A percentile compares a stretch with the other conserved stretches of the same genome.
These are phyloP conservation scores for Populus euphratica DNA, from an alignment of 345 rosid species.

Conservation along the genomic window DNA sequence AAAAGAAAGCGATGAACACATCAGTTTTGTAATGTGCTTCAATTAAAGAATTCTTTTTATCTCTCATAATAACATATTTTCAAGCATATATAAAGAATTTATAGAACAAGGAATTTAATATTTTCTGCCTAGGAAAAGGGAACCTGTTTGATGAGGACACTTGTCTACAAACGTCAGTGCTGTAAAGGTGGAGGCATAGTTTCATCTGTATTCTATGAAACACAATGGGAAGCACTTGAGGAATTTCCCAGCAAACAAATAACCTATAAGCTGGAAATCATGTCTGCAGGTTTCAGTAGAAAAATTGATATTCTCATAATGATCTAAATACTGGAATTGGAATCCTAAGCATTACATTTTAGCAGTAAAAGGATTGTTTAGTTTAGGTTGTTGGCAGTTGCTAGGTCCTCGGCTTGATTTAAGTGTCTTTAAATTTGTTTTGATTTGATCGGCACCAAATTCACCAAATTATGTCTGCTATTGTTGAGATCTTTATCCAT, in stretches of 20 bases:
- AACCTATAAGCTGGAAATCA: neutral
- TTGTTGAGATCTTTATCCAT: neutral
- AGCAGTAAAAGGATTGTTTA: neutral
- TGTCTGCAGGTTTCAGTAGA: neutral
- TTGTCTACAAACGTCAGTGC: neutral
- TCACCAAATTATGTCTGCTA: neutral
- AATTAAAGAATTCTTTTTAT: neutral
- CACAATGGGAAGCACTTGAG: neutral
- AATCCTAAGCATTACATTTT: neutral
- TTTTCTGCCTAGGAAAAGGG: neutral
- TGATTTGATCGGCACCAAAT: neutral
- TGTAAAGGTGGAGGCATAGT: neutral
- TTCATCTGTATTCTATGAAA: neutral
- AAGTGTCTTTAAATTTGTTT: neutral
- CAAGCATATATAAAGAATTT: neutral
- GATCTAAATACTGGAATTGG: neutral
- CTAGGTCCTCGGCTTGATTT: neutral
- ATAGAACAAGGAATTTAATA: neutral
- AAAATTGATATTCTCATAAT: neutral
- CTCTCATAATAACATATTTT: neutral
- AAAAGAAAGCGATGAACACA: neutral
- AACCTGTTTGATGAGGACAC: neutral
- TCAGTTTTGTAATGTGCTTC: neutral
- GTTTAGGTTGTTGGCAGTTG: neutral
- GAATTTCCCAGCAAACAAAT: neutral